Evolutionary conservation across 108 stramenopile species (phyloP), one percentile per base, ranked within the genome.

Genomic region (Schizochytrium sp.): DNA sequence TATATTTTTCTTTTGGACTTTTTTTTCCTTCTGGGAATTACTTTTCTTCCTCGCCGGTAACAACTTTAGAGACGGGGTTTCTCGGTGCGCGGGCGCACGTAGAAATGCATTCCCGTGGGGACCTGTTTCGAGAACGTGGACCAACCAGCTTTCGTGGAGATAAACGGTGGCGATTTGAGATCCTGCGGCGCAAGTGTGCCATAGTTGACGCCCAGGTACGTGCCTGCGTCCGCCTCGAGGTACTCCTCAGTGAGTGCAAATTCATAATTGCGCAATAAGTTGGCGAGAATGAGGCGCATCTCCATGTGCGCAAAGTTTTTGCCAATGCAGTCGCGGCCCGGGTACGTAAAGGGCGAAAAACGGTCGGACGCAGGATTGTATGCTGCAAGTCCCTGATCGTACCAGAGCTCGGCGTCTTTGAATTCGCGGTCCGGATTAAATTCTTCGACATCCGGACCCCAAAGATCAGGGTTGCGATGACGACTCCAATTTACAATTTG

Each of bases 291-390:
- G 48, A 83, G 76, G 16, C 76, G 76, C 45, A 53, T 6, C 76
- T 83, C 76, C 48, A 83, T 47, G 28, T 83, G 76, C 10, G 76
- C 76, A 83, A 83, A 83, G 76, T 83, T 83, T 1, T 53, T 83
- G 76, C 76, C 76, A 23, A 83, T 83, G 76, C 76, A 83, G 25
- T 53, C 76, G 28, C 76, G 76, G 12, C 48, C 48, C 45, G 76
- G 76, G 51, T 53, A 83, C 16, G 76, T 83, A 45, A 83, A 83
- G n/a, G 76, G 76, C 76, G 76, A 83, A 45, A 83, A 83, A 45
- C 76, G 76, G 51, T 47, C 48, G 18, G 76, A 83, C 8, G 76
- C 76, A 12, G 76, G 76, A 23, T 83, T 83, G 51, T 28, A 83
- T 6, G 18, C 76, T 1, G 76, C 76, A 34, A 25, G 28, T 14